Conservation (phyloP, 495 filamentous ascomycete species). For the Astrocystis sublimbata region DNA sequence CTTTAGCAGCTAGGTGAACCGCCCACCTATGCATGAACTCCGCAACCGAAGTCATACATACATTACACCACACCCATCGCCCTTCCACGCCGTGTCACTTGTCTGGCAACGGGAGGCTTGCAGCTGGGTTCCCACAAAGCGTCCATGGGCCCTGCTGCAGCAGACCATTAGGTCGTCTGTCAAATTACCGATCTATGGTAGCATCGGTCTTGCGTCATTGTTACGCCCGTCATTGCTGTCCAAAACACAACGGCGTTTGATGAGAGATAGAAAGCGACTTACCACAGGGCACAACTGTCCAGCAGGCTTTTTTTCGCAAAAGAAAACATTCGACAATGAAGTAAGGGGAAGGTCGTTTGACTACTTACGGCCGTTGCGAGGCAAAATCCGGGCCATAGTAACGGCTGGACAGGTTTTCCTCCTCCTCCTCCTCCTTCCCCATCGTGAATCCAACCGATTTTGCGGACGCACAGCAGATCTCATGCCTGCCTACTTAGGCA, state of each 20-base stretch:
- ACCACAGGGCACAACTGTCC: too few species aligned
- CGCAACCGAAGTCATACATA: not conserved
- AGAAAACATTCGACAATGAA: not conserved
- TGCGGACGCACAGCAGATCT: constrained; percentile 3
- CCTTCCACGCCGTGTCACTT: constrained; percentile 12
- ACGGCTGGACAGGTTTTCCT: not conserved
- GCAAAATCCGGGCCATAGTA: not conserved
- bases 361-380: constrained; percentile 34
- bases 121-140: not conserved
- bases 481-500: not conserved
- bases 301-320: not conserved
- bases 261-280: too few species aligned
- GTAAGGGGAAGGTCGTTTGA: not conserved
- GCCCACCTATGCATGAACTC: not conserved
- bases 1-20: not conserved
- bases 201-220: not conserved
- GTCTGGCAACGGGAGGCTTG: constrained; percentile 2
- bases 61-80: not conserved
- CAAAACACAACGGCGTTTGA: too few species aligned
- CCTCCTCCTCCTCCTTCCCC: not conserved
- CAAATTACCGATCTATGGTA: not conserved
- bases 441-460: constrained; percentile 10
- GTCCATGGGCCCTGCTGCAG: not conserved
- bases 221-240: not conserved
- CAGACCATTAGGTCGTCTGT: too few species aligned